Conservation (phyloP, 73 alveolate genomes). For the Paraurostyla sp. region DNA sequence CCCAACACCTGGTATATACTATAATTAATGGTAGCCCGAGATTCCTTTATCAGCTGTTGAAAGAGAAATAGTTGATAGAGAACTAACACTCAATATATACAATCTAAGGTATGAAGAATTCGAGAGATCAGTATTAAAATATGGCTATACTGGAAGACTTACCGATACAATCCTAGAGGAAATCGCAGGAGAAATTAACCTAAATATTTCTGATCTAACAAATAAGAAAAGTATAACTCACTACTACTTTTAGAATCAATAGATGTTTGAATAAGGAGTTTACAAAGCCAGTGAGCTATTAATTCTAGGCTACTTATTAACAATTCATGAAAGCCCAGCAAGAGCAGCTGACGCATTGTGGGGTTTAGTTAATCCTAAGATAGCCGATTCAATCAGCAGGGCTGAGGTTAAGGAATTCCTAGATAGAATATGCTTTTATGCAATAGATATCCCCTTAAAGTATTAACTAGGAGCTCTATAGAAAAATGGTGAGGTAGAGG, state of each 20-base stretch:
- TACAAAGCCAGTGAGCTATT: background rate
- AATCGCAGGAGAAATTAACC: constrained; percentile 24
- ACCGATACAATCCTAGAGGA: background rate
- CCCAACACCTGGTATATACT: background rate
- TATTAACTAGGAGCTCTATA: background rate
- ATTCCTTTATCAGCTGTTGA: constrained; percentile 13
- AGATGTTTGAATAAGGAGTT: background rate
- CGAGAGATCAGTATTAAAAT: background rate
- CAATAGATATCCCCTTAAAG: background rate
- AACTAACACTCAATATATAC: background rate
- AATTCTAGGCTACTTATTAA: background rate
- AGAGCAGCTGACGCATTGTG: constrained; percentile 2
- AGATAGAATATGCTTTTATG: background rate
- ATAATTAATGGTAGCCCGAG: background rate
- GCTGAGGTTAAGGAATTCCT: background rate
- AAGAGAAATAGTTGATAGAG: constrained; percentile 50
- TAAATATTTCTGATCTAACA: background rate
- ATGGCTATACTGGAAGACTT: constrained; percentile 5
- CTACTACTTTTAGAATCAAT: background rate
- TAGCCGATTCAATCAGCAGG: background rate
- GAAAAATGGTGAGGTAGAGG: constrained; percentile 39
- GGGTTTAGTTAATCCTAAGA: constrained; percentile 19
- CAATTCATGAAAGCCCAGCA: constrained; percentile 9
- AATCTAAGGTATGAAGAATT: background rate
- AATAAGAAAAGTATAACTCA: background rate